These are phyloP conservation scores for Lasiosphaeris hirsuta DNA, from an alignment of 495 filamentous ascomycete genomes.

Conservation along the genomic window DNA sequence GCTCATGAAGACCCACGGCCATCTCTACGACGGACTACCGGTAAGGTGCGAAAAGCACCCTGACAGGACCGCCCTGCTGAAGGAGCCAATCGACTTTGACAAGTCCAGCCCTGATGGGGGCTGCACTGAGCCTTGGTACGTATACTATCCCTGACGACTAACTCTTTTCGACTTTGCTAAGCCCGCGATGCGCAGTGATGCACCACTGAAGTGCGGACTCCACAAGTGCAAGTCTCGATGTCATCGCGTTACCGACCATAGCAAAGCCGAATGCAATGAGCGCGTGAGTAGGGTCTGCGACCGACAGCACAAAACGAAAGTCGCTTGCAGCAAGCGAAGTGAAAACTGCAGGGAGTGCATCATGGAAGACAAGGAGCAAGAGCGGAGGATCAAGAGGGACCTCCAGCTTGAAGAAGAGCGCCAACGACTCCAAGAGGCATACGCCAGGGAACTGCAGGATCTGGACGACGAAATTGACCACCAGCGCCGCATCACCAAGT, in stretches of 20 bases:
- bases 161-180: neutral
- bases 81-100: constrained; percentile 54
- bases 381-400: constrained; percentile 47
- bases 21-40: constrained; percentile 69
- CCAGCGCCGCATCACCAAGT: constrained; percentile 46
- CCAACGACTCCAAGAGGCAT: constrained; percentile 46
- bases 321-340: constrained; percentile 29
- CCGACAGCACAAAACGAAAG: constrained; percentile 46
- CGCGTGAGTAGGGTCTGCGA: constrained; percentile 49
- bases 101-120: constrained; percentile 67
- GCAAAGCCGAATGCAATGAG: constrained; percentile 54
- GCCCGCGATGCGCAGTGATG: constrained; percentile 34
- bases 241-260: constrained; percentile 65
- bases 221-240: constrained; percentile 62
- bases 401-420: constrained; percentile 52
- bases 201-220: constrained; percentile 55
- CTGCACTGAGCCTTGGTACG: constrained; percentile 64
- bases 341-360: constrained; percentile 50
- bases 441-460: constrained; percentile 49
- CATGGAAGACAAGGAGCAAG: constrained; percentile 44
- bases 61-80: constrained; percentile 43
- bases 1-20: constrained; percentile 47
- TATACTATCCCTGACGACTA: neutral
- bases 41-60: constrained; percentile 67
- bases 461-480: constrained; percentile 57